Evolutionary conservation across 495 filamentous ascomycete species (phyloP), one percentile per base, ranked within the genome.

Genomic region (Neurospora pannonica): DNA sequence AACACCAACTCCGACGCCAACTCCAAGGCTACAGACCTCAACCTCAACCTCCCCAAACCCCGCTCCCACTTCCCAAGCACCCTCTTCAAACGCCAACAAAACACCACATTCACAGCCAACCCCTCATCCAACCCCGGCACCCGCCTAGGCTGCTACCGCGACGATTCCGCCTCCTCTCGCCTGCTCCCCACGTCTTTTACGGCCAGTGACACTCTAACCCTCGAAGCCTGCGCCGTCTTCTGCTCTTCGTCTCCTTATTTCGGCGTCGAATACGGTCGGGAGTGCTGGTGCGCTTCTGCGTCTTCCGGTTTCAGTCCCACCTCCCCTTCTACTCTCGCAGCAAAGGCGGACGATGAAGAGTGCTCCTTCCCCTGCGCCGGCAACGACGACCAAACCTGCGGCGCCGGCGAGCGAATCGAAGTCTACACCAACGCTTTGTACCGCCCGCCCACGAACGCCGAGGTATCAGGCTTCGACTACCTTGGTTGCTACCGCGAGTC

Each of bases 161-260:
- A 76, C 13, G 79, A 83, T 36, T 77, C 73, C 24, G 78, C 75
- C 46, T 43, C 48, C 24, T 73, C 69, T 24, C 90, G 90, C 46
- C 87, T 89, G n/a, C 85, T 92, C 40, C 80, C 80, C 1, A 80
- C 78, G 0, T 82, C 78, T 10, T 85, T 84, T 19, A 84, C 79
- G 0, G 76, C 78, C n/a, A n/a, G n/a, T n/a, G 75, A 84, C 71
- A 73, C 75, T 40, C 87, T 88, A 82, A 90, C 88, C 2, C 78
- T 88, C 8, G 83, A 86, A 73, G 81, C 82, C 60, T 90, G 89
- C 77, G 81, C 88, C 37, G 77, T 82, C 42, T 88, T 87, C 79
- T 89, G 88, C 40, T 46, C 43, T 6, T 80, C 78, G 72, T 88
- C 54, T 0, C 6, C 54, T 1, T 73, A 78, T 36, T 79, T 79